phyloP scores from a whole-genome alignment of 2,329 filamentous ascomycete species.

The Sphaerostilbella broomeana region DNA sequence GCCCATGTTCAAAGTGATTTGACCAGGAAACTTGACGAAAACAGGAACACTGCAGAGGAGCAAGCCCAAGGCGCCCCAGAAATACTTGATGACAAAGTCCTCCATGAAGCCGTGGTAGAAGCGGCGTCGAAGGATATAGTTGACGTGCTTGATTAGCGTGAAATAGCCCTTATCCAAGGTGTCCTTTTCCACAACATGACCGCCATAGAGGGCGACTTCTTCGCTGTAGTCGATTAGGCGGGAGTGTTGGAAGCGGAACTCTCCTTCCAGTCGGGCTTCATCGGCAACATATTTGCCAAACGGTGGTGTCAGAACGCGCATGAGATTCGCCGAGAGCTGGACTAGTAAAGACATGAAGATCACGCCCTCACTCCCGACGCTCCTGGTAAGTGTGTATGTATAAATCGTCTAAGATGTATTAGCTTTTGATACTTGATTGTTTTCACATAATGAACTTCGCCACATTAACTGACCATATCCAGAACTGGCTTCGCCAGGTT shows the following conservation, averaged over 20 bases:
- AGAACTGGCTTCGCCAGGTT: constrained; percentile 91
- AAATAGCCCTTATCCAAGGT: constrained; percentile 98
- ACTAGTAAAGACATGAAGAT: constrained; percentile 94
- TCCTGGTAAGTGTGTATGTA: constrained; percentile 87
- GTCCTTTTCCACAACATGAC: constrained; percentile 92
- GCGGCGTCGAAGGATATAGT: constrained; percentile 80
- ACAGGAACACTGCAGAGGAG: constrained; percentile 91
- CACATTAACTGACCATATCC: constrained; percentile 61
- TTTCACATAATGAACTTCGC: not conserved
- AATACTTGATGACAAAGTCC: constrained; percentile 98
- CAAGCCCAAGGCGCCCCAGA: constrained; percentile 92
- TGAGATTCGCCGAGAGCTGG: constrained; percentile 84
- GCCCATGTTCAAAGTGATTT: constrained; percentile 58
- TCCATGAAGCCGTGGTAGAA: constrained; percentile 99
- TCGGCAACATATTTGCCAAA: constrained; percentile 98
- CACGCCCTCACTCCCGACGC: constrained; percentile 91
- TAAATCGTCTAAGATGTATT: constrained; percentile 62
- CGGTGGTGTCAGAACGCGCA: constrained; percentile 89
- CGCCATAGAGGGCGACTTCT: constrained; percentile 85
- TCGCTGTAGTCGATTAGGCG: constrained; percentile 93
- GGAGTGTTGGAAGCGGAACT: constrained; percentile 93
- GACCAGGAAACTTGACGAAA: constrained; percentile 84
- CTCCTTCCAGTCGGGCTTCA: constrained; percentile 87
- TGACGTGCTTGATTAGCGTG: constrained; percentile 97
- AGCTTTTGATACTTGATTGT: constrained; percentile 13